phyloP scores from a whole-genome alignment of 768 basidiomycete genomes.

The Hydnum rufescens region DNA sequence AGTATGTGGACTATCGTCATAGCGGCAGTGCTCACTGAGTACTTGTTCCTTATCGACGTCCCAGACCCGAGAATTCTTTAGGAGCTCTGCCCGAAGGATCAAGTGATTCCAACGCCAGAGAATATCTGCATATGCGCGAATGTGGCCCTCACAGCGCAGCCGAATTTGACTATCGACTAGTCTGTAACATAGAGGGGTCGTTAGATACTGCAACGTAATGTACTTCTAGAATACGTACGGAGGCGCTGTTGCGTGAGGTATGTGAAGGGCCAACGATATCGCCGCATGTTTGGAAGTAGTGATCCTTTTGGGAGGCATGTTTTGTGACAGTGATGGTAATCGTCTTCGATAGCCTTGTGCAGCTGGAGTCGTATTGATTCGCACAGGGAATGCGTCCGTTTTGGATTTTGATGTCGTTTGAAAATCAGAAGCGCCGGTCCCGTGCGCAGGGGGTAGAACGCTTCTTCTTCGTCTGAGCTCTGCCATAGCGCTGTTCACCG shows the following conservation, averaged over 20 bases:
- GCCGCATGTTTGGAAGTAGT: neutral
- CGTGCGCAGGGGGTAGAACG: neutral
- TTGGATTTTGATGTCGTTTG: neutral
- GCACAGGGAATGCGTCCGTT: neutral
- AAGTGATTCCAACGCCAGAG: slow-evolving; percentile 43
- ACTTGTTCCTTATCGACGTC: neutral
- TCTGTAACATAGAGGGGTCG: neutral
- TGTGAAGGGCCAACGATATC: neutral
- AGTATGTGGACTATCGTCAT: slow-evolving; percentile 20
- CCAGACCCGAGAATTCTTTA: slow-evolving; percentile 1
- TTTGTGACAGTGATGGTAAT: neutral
- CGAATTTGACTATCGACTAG: no score
- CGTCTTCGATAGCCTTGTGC: neutral
- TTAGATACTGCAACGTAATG: neutral
- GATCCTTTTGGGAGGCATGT: neutral
- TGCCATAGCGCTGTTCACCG: neutral
- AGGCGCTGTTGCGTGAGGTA: neutral
- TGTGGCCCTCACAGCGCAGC: slow-evolving; percentile 26
- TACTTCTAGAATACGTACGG: neutral
- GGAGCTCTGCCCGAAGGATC: neutral
- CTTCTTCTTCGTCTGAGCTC: neutral
- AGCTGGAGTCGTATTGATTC: neutral
- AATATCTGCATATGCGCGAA: slow-evolving; percentile 54
- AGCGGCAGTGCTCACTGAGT: neutral
- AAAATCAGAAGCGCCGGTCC: neutral